Base-by-base conservation (phyloP, 129 eudicot genomes). In the Flaveria linearis region DNA sequence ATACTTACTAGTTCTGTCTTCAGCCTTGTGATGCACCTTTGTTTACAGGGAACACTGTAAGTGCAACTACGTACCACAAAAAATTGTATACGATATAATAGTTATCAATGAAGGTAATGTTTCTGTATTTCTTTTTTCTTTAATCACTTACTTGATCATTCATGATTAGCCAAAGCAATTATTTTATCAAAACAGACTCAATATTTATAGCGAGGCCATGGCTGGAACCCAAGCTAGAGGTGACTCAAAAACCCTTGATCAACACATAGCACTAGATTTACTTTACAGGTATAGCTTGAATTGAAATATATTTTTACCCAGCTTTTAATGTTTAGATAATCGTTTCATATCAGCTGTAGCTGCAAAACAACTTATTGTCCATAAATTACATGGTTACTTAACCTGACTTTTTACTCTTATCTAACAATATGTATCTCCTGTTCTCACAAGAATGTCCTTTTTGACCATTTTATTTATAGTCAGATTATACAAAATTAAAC, bases 181-280 rank as follows among this genome's bases (percentile, higher is more conserved):
- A 53, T 95, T 95, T 80, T 91, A 91, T 71, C 87, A 96, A 71
- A 84, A 84, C 67, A 76, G 75, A 57, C 84, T 89, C 23, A 84
- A 71, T 23, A 23, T 23, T 23, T 23, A 23, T 23, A 95, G 99
- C 69, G 97, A 95, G 69, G 96, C 99, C 60, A 83, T 95, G 88
- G 99, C 99, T 76, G 96, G 87, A 82, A 95, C 99, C 39, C 89
- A 97, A 74, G 96, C 96, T 43, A 87, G 97, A 81, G 93, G 97
- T 51, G 90, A 83, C 78, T 85, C 94, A 66, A 76, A 81, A 76
- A 80, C 87, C 46, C 80, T 87, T 13, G 97, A 95, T 86, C 76
- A 86, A 75, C 89, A 91, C 78, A 95, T 92, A 56, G 91, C 81
- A 68, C 81, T 86, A 14, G 99, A 95, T 53, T 80, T 95, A 71